Evolutionary conservation across 192 early-diverging fungal species (phyloP), one percentile per base, ranked within the genome.

Genomic region (Backusella tarrabulga): DNA sequence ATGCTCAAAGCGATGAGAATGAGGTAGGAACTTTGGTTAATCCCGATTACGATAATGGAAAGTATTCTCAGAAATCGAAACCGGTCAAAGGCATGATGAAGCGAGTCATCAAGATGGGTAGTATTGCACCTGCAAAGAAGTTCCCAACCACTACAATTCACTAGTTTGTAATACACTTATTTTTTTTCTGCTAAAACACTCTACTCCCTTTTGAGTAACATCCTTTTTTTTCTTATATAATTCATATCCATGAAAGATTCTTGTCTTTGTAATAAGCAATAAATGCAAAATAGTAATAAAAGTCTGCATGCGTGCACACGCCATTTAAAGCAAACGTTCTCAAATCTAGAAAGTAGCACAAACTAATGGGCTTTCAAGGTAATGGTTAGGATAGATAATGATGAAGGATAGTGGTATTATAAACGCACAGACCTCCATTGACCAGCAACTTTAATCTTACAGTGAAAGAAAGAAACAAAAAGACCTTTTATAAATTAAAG

Each of bases 91-190:
- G 46, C 11, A 73, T 73, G 72, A 73, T 73, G 72, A 50, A 54
- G 34, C 44, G 72, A 73, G 72, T 73, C 23, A 73, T 73, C 50
- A 73, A 73, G 44, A 73, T 73, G 32, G 72, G 72, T 60, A 17
- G 32, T 40, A 35, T 70, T 21, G 36, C 38, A 40, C 68, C 68
- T 21, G 38, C 35, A 23, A 70, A 70, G 68, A 70, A 29, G 56
- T 60, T 60, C 54, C 54, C 54, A 60, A 60, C 54, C 54, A 60
- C 54, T 60, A 60, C 54, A 2, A 60, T 60, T 60, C 56, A 63
- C 26, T 63, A 63, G 23, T 63, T 63, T 63, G 56, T 63, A 63
- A 63, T 63, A 63, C 56, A 23, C 56, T 60, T 60, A 60, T 29
- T 60, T 56, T 56, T 60, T 60, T 26, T 26, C 56, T 26, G 23